Evolutionary conservation across 1,139 yeast genomes (phyloP), one percentile per base, ranked within the genome.

Genomic region (Candida sojae): DNA sequence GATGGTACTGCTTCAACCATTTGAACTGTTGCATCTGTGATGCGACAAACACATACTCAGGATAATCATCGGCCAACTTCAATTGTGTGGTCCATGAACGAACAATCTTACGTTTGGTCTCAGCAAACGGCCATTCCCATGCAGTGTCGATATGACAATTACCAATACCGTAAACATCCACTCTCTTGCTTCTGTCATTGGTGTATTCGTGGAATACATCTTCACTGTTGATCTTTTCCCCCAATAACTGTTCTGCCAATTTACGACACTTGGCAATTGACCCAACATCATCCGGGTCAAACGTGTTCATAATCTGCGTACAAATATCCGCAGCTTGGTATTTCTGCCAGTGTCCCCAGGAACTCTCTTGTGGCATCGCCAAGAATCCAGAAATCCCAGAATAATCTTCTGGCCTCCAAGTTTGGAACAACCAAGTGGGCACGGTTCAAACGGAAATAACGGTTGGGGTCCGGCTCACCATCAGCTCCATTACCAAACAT

Each of bases 91-190:
- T 86, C 98, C 98, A 93, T 5, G 97, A 90, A 55, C 99, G 80
- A 4, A 91, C 96, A 51, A 92, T 83, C 62, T 91, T 91, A 51
- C 97, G 80, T 58, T 87, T 86, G 1, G 98, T 90, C 66, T 93
- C 97, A 3, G 96, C 97, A 74, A 86, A 92, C 10, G 97, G 98
- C 99, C 99, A 93, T 53, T 88, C 75, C 97, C 97, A 91, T 23
- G 97, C 97, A 31, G 98, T 92, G 63, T 93, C 99, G 58, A 93
- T 93, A 66, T 93, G 99, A 64, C 98, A 93, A 63, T 93, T 89
- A 43, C 98, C 98, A 54, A 93, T 78, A 5, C 90, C 96, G 63
- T 74, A 86, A 7, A 91, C 96, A 57, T 75, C 79, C 43, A 73
- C 58, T 32, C 66, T 54, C 52, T 66, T 47, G 13, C 64, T 62